Percentiles rank a stretch among this genome's conserved stretches.
phyloP scores from a whole-genome alignment of 2,329 filamentous ascomycete species.

The Aureobasidium vineae region DNA sequence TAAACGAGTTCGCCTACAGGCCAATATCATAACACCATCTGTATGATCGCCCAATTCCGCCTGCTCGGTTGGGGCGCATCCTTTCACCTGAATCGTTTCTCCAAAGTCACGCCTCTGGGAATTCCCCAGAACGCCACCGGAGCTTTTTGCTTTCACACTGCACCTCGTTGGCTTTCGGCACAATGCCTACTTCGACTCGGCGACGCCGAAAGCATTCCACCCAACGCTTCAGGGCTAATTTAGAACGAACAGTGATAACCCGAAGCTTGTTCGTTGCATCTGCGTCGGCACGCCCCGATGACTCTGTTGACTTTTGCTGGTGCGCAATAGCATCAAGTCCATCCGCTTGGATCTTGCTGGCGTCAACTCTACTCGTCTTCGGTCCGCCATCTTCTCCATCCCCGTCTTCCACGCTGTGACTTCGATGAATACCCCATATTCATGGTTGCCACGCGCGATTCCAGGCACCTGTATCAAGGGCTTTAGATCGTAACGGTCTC shows the following conservation, averaged over 20 bases:
- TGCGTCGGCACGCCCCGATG: constrained; percentile 13
- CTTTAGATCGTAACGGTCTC: constrained; percentile 10
- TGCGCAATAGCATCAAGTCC: background rate
- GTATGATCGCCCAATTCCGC: constrained; percentile 18
- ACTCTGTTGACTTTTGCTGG: constrained; percentile 13
- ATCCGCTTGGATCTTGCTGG: constrained; percentile 1
- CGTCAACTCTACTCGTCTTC: constrained; percentile 14
- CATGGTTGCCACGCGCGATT: constrained; percentile 25
- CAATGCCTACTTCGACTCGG: background rate
- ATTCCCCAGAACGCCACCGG: constrained; percentile 22
- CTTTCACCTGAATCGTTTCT: constrained; percentile 11
- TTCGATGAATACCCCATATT: constrained; percentile 11
- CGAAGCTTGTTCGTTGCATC: constrained; percentile 17
- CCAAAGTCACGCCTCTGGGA: constrained; percentile 13
- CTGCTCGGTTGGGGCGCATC: constrained; percentile 9
- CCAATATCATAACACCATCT: background rate
- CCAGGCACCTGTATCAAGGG: background rate
- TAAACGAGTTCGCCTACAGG: constrained; percentile 19
- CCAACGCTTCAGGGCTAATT: constrained; percentile 9
- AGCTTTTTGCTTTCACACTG: background rate
- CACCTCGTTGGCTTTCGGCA: constrained; percentile 14
- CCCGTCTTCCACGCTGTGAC: constrained; percentile 5
- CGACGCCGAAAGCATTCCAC: constrained; percentile 17
- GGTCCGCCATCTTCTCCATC: background rate
- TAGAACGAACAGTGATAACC: constrained; percentile 12